Conservation (phyloP, 805 yeast species). For the Ogataea wickerhamii region DNA sequence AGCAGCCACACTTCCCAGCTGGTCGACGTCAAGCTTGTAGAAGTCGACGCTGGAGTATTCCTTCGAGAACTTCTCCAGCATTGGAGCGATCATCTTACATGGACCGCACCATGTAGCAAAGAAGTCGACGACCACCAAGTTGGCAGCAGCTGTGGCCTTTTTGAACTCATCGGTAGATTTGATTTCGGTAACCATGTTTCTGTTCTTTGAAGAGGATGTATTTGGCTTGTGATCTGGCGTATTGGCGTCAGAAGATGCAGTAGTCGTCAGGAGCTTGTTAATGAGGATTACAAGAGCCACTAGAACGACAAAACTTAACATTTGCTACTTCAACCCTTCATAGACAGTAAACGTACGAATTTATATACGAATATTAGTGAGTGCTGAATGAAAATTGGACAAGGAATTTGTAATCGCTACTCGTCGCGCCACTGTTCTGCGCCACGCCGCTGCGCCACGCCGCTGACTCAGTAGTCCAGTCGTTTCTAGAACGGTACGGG, state of each 20-base stretch:
- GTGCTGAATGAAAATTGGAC: conserved; percentile 7
- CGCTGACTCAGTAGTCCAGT: background rate
- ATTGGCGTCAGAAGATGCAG: conserved; percentile 2
- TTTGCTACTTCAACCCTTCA: no score
- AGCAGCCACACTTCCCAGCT: conserved; percentile 71
- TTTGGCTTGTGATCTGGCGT: conserved; percentile 1
- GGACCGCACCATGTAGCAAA: conserved; percentile 99
- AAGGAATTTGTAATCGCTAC: background rate
- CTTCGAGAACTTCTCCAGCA: conserved; percentile 74
- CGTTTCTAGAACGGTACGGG: background rate
- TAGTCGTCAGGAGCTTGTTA: conserved; percentile 23
- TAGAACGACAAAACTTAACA: conserved; percentile 27
- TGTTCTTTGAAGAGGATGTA: background rate
- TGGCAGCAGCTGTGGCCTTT: conserved; percentile 52
- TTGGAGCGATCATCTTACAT: conserved; percentile 95
- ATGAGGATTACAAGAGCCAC: conserved; percentile 24
- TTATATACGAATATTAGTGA: no score
- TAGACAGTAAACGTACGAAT: no score
- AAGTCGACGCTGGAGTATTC: conserved; percentile 69
- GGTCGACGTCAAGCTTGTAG: conserved; percentile 90
- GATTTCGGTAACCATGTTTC: conserved; percentile 53
- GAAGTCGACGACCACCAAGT: conserved; percentile 89
- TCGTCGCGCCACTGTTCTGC: no score
- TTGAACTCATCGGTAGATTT: conserved; percentile 54
- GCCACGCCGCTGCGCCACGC: background rate